Base-by-base conservation (phyloP, 257 asterid species). In the Rauvolfia tetraphylla region DNA sequence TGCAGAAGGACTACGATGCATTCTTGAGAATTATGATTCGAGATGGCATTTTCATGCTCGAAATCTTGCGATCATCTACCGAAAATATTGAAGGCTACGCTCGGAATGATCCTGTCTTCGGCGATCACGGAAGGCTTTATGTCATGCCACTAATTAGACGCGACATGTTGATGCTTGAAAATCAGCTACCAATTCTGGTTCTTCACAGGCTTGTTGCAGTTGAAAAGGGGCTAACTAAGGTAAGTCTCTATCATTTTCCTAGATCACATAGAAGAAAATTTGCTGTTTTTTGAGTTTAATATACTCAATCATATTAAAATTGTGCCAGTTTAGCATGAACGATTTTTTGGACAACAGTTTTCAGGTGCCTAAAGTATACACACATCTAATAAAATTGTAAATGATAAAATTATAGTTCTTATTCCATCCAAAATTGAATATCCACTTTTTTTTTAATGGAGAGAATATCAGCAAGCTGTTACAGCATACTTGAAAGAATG, bases 31-130 rank as follows among this genome's bases (percentile, higher is more conserved):
- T 85, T 8, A 85, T 87, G 87, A 76, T 87, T 18, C 33, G 77
- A 2, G 89, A 87, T 29, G 89, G 89, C 0, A 80, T 82, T 65
- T 87, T 87, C 61, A 20, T 85, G 29, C 63, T 83, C 36, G 89
- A 87, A 44, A 68, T 85, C 13, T 46, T 87, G 59, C 51, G 83
- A 0, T 25, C 73, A 10, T 33, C 78, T 36, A 41, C 75, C 29
- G 14, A 65, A 3, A 14, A 13, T 0, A 7, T 23, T 1, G 74
- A 36, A 20, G 87, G 72, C 18, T 83, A 88, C 27, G 82, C 80
- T 0, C 14, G 12, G 0, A 83, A 83, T 51, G 90, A 88, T 81
- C 89, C 89, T 0, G 77, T 86, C n/a, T 88, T 88, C 27, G 75
- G 90, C 80, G 38, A 51, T 12, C 89, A 88, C 18, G 88, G 90